Evolutionary conservation across 306 rosid species (phyloP).

Genomic region (Crotalaria pallida): DNA sequence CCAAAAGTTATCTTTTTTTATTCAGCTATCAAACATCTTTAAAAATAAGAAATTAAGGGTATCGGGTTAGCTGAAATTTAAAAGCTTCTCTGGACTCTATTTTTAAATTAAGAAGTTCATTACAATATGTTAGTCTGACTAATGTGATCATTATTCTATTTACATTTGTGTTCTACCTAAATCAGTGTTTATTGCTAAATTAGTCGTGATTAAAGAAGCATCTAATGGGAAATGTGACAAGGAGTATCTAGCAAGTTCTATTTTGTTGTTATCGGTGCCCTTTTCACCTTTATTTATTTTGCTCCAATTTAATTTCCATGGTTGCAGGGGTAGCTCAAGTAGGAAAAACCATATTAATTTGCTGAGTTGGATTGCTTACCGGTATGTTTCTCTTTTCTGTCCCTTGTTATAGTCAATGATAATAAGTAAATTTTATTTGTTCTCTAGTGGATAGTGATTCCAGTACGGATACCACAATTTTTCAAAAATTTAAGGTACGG

Average conservation of each 20-base stretch:
- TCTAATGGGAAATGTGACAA: neutral
- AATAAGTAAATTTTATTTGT: neutral
- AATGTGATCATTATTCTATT: too few species aligned
- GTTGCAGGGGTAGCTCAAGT: slow-evolving; percentile 68
- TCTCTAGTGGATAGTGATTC: neutral
- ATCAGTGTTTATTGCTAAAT: neutral
- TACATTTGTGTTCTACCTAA: too few species aligned
- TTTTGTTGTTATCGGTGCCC: slow-evolving; percentile 3
- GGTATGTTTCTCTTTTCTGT: slow-evolving; percentile 51
- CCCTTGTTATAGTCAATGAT: neutral
- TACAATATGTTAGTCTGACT: neutral
- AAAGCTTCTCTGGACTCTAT: neutral
- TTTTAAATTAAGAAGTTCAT: neutral
- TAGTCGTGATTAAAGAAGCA: neutral
- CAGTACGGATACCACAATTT: too few species aligned
- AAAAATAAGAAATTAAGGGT: neutral
- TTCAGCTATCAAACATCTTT: neutral
- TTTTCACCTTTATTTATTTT: slow-evolving; percentile 3
- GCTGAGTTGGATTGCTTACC: slow-evolving; percentile 48
- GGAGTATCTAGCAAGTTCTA: slow-evolving; percentile 1
- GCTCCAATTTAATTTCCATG: slow-evolving; percentile 40
- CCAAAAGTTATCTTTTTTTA: neutral
- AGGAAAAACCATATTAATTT: slow-evolving; percentile 41
- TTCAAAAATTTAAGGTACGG: too few species aligned
- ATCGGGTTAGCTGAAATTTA: neutral